Evolutionary conservation across 108 stramenopile genomes (phyloP).

Genomic region (Epithemia pelagica): DNA sequence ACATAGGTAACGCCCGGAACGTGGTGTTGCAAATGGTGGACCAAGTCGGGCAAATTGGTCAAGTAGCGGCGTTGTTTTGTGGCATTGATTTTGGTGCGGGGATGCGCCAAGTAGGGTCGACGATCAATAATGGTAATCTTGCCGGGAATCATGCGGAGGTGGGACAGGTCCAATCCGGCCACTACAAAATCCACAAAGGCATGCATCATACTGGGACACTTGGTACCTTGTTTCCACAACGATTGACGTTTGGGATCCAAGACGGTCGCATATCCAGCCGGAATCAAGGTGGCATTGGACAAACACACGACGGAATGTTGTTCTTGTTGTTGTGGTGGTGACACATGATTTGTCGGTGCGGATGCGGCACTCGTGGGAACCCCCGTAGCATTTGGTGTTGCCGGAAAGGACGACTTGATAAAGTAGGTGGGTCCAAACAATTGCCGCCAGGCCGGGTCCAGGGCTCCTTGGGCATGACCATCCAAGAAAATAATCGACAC

Average conservation of each 20-base stretch:
- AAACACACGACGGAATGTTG: slow-evolving; percentile 17
- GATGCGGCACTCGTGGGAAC: neutral
- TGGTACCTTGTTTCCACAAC: neutral
- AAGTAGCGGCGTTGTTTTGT: neutral
- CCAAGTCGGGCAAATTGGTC: neutral
- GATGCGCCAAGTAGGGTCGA: slow-evolving; percentile 32
- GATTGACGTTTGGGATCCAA: slow-evolving; percentile 5
- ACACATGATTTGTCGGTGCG: neutral
- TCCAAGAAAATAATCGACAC: slow-evolving; percentile 28
- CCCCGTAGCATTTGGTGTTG: neutral
- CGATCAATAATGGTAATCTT: slow-evolving; percentile 38
- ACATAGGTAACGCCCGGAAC: slow-evolving; percentile 9
- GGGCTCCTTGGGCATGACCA: slow-evolving; percentile 29
- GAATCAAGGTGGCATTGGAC: slow-evolving; percentile 30
- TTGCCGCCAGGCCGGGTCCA: slow-evolving; percentile 27
- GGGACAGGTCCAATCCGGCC: slow-evolving; percentile 8
- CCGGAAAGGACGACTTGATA: slow-evolving; percentile 5
- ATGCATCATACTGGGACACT: neutral
- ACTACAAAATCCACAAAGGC: slow-evolving; percentile 27
- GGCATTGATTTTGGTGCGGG: slow-evolving; percentile 9
- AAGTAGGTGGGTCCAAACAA: slow-evolving; percentile 24
- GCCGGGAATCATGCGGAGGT: slow-evolving; percentile 11
- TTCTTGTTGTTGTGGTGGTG: slow-evolving; percentile 14
- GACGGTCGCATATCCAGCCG: slow-evolving; percentile 27
- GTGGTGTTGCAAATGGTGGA: neutral